Conservation (phyloP, 345 rosid species). For the Conringia planisiliqua region DNA sequence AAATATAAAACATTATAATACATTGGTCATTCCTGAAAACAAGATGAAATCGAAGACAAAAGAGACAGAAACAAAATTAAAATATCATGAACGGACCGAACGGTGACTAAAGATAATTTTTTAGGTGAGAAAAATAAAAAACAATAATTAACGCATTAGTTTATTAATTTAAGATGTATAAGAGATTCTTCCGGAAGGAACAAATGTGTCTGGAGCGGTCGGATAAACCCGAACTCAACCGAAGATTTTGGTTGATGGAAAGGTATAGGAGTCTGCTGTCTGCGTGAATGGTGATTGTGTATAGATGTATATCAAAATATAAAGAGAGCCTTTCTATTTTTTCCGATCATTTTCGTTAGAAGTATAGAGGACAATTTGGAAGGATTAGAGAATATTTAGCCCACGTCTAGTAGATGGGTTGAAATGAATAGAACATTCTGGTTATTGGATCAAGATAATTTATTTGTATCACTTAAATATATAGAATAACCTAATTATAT, state of each 20-base stretch:
- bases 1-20: neutral
- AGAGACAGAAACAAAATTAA: slow-evolving; percentile 4
- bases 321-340: neutral
- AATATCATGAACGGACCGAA: neutral
- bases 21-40: slow-evolving; percentile 6
- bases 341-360: neutral
- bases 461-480: no score
- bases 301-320: neutral
- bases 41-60: slow-evolving; percentile 12
- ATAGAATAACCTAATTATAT: no score
- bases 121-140: slow-evolving; percentile 8
- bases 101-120: neutral
- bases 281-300: neutral
- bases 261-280: neutral
- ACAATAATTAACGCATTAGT: neutral
- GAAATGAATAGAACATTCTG: no score
- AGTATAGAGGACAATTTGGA: neutral
- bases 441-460: no score
- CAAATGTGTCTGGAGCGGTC: neutral
- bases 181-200: neutral
- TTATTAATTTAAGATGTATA: neutral
- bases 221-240: neutral
- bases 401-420: no score
- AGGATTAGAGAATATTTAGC: neutral
- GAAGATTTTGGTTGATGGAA: neutral